Percentiles rank a stretch among this genome's conserved stretches.
Evolutionary conservation across 2,329 filamentous ascomycete genomes (phyloP).

Genomic region (Fusarium armeniacum): DNA sequence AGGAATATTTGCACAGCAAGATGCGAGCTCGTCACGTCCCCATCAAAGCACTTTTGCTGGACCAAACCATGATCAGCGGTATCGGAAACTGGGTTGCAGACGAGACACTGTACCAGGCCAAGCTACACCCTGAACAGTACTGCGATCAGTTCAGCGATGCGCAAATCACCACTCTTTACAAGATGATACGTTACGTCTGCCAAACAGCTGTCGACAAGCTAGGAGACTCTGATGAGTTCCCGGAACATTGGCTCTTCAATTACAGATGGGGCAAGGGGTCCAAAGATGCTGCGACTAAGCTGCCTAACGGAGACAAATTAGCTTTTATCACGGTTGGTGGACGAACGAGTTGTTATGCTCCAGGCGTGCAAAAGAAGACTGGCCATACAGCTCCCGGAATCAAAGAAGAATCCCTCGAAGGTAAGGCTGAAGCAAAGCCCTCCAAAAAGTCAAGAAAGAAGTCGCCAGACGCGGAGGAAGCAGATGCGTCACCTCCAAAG

Average conservation of each 20-base stretch:
- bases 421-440: slow-evolving; percentile 43
- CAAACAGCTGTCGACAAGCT: slow-evolving; percentile 82
- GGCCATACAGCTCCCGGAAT: slow-evolving; percentile 59
- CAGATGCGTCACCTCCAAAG: slow-evolving; percentile 40
- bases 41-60: slow-evolving; percentile 88
- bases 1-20: slow-evolving; percentile 79
- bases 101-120: slow-evolving; percentile 91
- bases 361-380: slow-evolving; percentile 85
- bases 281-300: slow-evolving; percentile 73
- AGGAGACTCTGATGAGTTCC: slow-evolving; percentile 87
- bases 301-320: slow-evolving; percentile 89
- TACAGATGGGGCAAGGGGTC: slow-evolving; percentile 92
- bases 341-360: slow-evolving; percentile 90
- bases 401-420: slow-evolving; percentile 59
- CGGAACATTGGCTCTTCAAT: slow-evolving; percentile 88
- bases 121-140: slow-evolving; percentile 92
- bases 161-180: slow-evolving; percentile 79
- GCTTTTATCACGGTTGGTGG: slow-evolving; percentile 91
- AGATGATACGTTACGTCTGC: slow-evolving; percentile 83
- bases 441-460: slow-evolving; percentile 49
- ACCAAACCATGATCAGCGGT: slow-evolving; percentile 90
- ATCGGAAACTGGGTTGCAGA: slow-evolving; percentile 99
- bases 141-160: slow-evolving; percentile 82
- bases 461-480: slow-evolving; percentile 41
- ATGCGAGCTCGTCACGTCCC: slow-evolving; percentile 84